Conservation (phyloP, 225 moss, liverwort and hornwort genomes). For the Takakia lepidozioides region DNA sequence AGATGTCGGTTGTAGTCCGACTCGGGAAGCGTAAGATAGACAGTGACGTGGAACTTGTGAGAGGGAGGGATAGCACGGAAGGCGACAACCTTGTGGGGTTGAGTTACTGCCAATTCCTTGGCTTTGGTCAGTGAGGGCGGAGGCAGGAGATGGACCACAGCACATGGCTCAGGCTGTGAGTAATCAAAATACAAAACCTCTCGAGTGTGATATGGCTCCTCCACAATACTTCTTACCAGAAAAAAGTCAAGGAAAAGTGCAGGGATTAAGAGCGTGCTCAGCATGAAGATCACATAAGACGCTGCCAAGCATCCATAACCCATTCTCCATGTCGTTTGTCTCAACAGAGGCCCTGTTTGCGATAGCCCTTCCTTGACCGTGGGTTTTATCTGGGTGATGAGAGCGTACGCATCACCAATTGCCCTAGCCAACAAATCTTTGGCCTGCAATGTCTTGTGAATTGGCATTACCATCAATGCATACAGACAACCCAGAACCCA, state of each 20-base stretch:
- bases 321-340: not conserved
- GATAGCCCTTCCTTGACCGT: not conserved
- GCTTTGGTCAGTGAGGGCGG: slow-evolving; percentile 32
- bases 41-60: slow-evolving; percentile 40
- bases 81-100: slow-evolving; percentile 19
- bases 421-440: slow-evolving; percentile 16
- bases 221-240: slow-evolving; percentile 37
- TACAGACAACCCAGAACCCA: slow-evolving; percentile 15
- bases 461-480: slow-evolving; percentile 15
- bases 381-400: not conserved
- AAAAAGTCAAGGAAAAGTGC: slow-evolving; percentile 42
- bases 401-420: slow-evolving; percentile 2
- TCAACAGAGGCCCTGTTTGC: not conserved
- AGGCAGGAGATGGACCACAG: slow-evolving; percentile 37
- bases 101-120: slow-evolving; percentile 23
- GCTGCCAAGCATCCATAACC: slow-evolving; percentile 27
- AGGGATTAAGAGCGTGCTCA: slow-evolving; percentile 49
- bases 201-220: slow-evolving; percentile 37
- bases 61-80: slow-evolving; percentile 41
- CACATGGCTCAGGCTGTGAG: slow-evolving; percentile 33
- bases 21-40: slow-evolving; percentile 62
- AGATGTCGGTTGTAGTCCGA: slow-evolving; percentile 62
- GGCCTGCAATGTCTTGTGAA: slow-evolving; percentile 15
- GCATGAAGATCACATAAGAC: slow-evolving; percentile 32
- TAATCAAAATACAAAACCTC: slow-evolving; percentile 68